Evolutionary conservation across 257 asterid genomes (phyloP).

Genomic region (Anisodus tanguticus): DNA sequence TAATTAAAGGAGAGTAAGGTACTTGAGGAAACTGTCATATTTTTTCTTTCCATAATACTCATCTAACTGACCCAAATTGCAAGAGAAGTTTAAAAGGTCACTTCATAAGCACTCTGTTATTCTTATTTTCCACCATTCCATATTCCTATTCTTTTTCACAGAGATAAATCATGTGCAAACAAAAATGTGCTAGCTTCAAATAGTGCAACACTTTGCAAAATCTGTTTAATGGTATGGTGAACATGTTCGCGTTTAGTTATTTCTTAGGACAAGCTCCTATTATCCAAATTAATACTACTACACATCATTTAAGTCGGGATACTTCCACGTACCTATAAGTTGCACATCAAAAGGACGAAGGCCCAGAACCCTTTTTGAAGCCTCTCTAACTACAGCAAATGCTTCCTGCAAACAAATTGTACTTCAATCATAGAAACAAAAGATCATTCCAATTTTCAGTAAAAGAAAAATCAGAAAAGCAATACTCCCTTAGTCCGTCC

Average conservation of each 20-base stretch:
- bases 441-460: background rate
- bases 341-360: slow-evolving; percentile 98
- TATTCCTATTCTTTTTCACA: background rate
- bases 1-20: background rate
- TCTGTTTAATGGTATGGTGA: background rate
- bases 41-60: background rate
- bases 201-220: background rate
- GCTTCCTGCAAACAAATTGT: slow-evolving; percentile 75
- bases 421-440: slow-evolving; percentile 3
- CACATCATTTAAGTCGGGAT: background rate
- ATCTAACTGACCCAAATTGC: background rate
- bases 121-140: slow-evolving; percentile 17
- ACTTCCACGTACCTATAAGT: slow-evolving; percentile 62
- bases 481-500: background rate
- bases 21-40: background rate
- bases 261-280: background rate
- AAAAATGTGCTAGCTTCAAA: background rate
- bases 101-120: background rate
- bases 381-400: slow-evolving; percentile 91
- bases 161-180: slow-evolving; percentile 8
- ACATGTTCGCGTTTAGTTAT: background rate
- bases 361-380: slow-evolving; percentile 94
- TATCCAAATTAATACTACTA: background rate
- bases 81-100: background rate
- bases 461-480: background rate